Evolutionary conservation across 768 basidiomycete species (phyloP).

Genomic region (Strobilomyces confusus): DNA sequence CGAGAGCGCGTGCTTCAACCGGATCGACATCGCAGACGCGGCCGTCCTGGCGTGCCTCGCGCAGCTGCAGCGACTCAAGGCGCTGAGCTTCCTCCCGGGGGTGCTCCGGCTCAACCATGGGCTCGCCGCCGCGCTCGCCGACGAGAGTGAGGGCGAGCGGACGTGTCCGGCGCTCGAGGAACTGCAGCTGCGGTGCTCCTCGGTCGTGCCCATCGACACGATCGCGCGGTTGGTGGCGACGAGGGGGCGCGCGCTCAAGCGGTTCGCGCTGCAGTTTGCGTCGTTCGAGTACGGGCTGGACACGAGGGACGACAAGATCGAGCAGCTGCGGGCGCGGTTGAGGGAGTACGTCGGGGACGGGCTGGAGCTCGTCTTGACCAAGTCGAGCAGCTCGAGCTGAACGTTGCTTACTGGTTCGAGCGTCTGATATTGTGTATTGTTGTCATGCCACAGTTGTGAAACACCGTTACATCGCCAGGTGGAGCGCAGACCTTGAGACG

Average conservation of each 20-base stretch:
- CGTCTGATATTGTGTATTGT: too few relatives aligned
- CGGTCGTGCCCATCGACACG: conserved; percentile 20
- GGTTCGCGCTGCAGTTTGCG: conserved; percentile 25
- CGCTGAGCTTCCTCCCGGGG: conserved; percentile 23
- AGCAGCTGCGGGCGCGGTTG: conserved; percentile 12
- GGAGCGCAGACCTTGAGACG: too few relatives aligned
- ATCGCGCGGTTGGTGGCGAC: conserved; percentile 25
- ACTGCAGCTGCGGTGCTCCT: conserved; percentile 25
- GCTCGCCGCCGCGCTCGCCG: conserved; percentile 22
- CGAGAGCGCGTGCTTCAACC: conserved; percentile 22
- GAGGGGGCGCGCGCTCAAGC: conserved; percentile 16
- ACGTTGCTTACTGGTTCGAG: too few relatives aligned
- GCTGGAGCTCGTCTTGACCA: conserved; percentile 21
- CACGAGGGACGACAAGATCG: conserved; percentile 26
- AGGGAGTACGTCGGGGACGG: conserved; percentile 20
- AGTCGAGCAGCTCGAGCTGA: conserved; percentile 17
- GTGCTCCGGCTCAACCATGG: conserved; percentile 31
- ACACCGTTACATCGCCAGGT: too few relatives aligned
- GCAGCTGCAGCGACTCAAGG: conserved; percentile 17
- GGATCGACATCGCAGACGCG: conserved; percentile 22
- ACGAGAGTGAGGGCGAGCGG: background rate
- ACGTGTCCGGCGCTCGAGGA: conserved; percentile 25
- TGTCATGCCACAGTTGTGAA: too few relatives aligned
- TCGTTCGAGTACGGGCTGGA: conserved; percentile 30
- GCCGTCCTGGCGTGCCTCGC: conserved; percentile 19